These are phyloP conservation scores for Nicotiana attenuata DNA, from an alignment of 257 asterid genomes.

Conservation along the genomic window DNA sequence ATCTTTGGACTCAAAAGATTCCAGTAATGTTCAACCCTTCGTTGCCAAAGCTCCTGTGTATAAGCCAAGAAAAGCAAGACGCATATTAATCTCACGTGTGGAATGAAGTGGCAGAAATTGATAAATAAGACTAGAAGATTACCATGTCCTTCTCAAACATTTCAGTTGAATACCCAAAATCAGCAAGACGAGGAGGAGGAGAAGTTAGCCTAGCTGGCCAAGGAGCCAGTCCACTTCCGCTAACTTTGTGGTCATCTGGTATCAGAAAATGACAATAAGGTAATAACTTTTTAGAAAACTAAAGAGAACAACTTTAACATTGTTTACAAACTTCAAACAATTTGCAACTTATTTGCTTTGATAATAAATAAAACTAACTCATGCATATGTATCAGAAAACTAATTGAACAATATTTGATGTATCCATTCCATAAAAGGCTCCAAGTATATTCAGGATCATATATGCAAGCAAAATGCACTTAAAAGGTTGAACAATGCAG, in stretches of 20 bases:
- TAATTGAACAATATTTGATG: background rate
- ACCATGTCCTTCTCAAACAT: slow-evolving; percentile 88
- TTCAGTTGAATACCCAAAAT: slow-evolving; percentile 86
- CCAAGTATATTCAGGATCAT: background rate
- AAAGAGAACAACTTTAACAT: background rate
- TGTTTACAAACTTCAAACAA: background rate
- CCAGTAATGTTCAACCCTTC: slow-evolving; percentile 78
- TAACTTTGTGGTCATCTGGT: slow-evolving; percentile 77
- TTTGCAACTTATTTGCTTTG: background rate
- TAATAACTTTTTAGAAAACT: background rate
- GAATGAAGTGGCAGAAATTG: background rate
- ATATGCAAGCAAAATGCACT: background rate
- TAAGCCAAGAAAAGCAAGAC: slow-evolving; percentile 11
- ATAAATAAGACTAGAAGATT: slow-evolving; percentile 20
- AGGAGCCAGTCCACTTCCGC: slow-evolving; percentile 86
- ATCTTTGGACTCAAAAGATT: slow-evolving; percentile 67
- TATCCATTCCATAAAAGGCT: background rate
- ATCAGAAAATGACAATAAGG: slow-evolving; percentile 13
- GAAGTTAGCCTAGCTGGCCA: slow-evolving; percentile 91
- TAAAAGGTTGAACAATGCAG: background rate
- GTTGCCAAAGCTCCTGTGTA: slow-evolving; percentile 73
- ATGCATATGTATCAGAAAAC: background rate
- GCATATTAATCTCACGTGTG: background rate
- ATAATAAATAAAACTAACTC: background rate
- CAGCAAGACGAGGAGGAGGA: slow-evolving; percentile 96